Percentiles rank a stretch among this genome's conserved stretches.
These are phyloP conservation scores for Galerina marginata DNA, from an alignment of 768 basidiomycete genomes.

Conservation along the genomic window DNA sequence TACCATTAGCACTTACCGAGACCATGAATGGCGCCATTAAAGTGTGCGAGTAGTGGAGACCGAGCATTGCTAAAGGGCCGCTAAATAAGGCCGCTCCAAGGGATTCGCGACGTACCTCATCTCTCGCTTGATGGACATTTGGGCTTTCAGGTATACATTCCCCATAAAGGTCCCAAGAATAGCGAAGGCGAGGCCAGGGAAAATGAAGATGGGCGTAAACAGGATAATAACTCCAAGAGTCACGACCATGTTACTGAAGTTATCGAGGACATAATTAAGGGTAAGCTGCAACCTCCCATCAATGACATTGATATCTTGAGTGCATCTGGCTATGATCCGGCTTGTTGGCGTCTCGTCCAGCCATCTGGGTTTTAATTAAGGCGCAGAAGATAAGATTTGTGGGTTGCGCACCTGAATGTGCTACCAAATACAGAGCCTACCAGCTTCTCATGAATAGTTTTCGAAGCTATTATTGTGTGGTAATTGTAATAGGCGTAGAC, in stretches of 20 bases:
- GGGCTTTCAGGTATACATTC: constrained; percentile 46
- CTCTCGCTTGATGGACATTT: constrained; percentile 48
- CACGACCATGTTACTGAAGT: constrained; percentile 38
- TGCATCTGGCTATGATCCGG: constrained; percentile 23
- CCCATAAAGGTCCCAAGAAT: constrained; percentile 47
- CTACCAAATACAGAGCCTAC: constrained; percentile 20
- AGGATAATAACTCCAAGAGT: constrained; percentile 40
- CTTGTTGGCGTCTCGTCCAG: constrained; percentile 29
- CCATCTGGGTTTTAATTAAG: constrained; percentile 28
- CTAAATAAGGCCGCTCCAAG: constrained; percentile 22
- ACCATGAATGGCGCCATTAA: constrained; percentile 52
- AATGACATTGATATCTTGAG: constrained; percentile 41
- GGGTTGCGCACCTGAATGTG: constrained; percentile 15
- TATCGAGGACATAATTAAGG: constrained; percentile 33
- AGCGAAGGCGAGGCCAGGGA: constrained; percentile 32
- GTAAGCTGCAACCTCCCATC: constrained; percentile 46
- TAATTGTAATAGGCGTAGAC: constrained; percentile 7
- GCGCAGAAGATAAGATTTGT: neutral
- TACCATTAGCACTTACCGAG: constrained; percentile 39
- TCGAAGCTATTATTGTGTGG: constrained; percentile 43
- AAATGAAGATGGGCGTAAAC: constrained; percentile 9
- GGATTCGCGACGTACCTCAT: constrained; percentile 25
- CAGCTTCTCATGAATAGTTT: constrained; percentile 10
- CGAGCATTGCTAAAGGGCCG: constrained; percentile 22
- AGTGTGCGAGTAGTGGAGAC: constrained; percentile 25